These are phyloP conservation scores for Aspergillus melleus DNA, from an alignment of 2,329 filamentous ascomycete species.

Conservation along the genomic window DNA sequence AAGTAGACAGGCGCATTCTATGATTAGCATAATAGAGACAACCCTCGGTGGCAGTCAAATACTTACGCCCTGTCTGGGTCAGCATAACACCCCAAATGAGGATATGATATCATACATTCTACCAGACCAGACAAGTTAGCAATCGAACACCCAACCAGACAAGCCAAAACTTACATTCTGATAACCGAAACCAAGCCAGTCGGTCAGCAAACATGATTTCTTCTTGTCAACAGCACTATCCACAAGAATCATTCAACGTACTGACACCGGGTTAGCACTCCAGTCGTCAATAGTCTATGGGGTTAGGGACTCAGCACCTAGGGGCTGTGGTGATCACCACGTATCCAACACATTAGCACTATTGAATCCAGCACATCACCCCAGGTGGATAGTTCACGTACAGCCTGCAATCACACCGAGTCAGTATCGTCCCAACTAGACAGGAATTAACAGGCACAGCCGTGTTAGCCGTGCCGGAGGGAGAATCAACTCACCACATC, in stretches of 20 bases:
- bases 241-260: not conserved
- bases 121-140: not conserved
- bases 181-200: not conserved
- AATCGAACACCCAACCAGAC: not conserved
- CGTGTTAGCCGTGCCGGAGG: not conserved
- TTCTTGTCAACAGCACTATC: not conserved
- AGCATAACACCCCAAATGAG: not conserved
- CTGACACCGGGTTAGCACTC: not conserved
- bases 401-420: not conserved
- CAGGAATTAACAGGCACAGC: not conserved
- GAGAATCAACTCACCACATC: conserved; percentile 12
- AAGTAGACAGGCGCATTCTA: not conserved
- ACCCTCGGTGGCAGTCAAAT: not conserved
- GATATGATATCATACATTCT: not conserved
- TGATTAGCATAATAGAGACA: not conserved
- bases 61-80: not conserved
- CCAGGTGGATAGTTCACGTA: not conserved
- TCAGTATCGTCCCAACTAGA: not conserved
- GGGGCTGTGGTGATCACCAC: not conserved
- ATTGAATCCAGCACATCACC: not conserved
- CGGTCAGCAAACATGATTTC: not conserved
- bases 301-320: not conserved
- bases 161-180: not conserved
- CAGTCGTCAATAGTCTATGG: not conserved
- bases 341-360: not conserved